These are phyloP conservation scores for Pisolithus thermaeus DNA, from an alignment of 1,284 basidiomycete genomes.

Conservation along the genomic window DNA sequence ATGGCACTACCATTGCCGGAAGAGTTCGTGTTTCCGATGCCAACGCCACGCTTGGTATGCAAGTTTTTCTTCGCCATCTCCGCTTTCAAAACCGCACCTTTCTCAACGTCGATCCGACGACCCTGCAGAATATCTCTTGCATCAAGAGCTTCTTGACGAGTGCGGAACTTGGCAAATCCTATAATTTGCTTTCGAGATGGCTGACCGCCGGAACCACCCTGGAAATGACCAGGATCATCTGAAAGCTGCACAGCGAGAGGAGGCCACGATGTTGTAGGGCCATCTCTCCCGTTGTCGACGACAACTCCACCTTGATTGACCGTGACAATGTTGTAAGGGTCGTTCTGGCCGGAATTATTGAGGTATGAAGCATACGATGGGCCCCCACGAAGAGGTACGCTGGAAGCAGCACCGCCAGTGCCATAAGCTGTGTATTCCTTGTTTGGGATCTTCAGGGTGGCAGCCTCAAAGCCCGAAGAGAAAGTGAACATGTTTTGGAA, in stretches of 20 bases:
- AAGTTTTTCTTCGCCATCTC: slow-evolving; percentile 99
- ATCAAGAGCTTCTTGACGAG: slow-evolving; percentile 80
- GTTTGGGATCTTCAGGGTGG: slow-evolving; percentile 94
- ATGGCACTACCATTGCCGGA: slow-evolving; percentile 18
- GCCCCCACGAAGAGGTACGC: slow-evolving; percentile 28
- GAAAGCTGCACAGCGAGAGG: slow-evolving; percentile 30
- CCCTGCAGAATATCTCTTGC: slow-evolving; percentile 91
- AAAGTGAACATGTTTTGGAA: slow-evolving; percentile 99
- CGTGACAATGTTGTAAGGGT: slow-evolving; percentile 74
- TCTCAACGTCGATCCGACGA: slow-evolving; percentile 88
- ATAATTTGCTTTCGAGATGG: slow-evolving; percentile 92
- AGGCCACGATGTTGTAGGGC: slow-evolving; percentile 64
- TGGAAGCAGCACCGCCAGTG: slow-evolving; percentile 33
- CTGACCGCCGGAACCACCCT: slow-evolving; percentile 29
- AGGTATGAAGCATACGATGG: slow-evolving; percentile 29
- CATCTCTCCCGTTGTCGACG: slow-evolving; percentile 64
- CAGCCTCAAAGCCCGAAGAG: slow-evolving; percentile 92
- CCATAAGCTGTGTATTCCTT: slow-evolving; percentile 74
- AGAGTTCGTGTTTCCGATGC: slow-evolving; percentile 30
- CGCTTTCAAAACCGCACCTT: slow-evolving; percentile 90
- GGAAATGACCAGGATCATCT: slow-evolving; percentile 36
- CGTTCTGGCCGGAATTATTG: slow-evolving; percentile 52
- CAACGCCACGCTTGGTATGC: slow-evolving; percentile 87
- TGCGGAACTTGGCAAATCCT: slow-evolving; percentile 94
- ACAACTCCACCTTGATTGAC: slow-evolving; percentile 74